Evolutionary conservation across 164 flowering plant genomes (phyloP).

Genomic region (Annona cherimola): DNA sequence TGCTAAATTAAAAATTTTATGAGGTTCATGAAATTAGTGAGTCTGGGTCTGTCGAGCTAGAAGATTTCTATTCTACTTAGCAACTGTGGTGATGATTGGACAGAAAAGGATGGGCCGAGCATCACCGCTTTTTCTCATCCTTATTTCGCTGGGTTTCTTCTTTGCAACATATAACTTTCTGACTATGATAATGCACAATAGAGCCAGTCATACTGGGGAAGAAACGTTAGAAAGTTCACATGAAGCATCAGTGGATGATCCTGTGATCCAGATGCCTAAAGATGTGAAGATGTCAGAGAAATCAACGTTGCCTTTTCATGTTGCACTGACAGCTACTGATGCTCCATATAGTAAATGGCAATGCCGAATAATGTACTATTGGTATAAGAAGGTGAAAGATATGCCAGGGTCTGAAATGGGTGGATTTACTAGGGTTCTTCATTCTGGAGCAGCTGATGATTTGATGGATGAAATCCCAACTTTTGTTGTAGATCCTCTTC

Average conservation of each 20-base stretch:
- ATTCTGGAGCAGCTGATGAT: constrained; percentile 76
- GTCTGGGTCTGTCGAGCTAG: not conserved
- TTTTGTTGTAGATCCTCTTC: constrained; percentile 88
- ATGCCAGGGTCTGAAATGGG: constrained; percentile 89
- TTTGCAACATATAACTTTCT: constrained; percentile 59
- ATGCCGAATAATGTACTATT: constrained; percentile 88
- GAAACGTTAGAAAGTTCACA: constrained; percentile 18
- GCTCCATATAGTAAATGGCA: constrained; percentile 88
- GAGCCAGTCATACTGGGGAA: constrained; percentile 14
- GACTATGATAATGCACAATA: constrained; percentile 37
- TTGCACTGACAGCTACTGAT: constrained; percentile 83
- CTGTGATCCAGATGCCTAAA: constrained; percentile 56
- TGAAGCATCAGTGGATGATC: constrained; percentile 29
- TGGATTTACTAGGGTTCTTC: constrained; percentile 77
- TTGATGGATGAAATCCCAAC: constrained; percentile 94
- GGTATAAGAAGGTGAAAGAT: constrained; percentile 70
- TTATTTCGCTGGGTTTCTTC: constrained; percentile 48
- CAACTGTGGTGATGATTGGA: constrained; percentile 1
- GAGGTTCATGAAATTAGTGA: not conserved
- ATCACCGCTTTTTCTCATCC: constrained; percentile 37
- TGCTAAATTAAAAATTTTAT: not conserved
- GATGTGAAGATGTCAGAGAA: constrained; percentile 22
- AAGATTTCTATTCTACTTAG: not conserved
- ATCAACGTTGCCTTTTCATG: constrained; percentile 45
- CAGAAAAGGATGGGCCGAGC: constrained; percentile 33